phyloP scores from a whole-genome alignment of 768 basidiomycete genomes.

The Pulveroboletus sp. region DNA sequence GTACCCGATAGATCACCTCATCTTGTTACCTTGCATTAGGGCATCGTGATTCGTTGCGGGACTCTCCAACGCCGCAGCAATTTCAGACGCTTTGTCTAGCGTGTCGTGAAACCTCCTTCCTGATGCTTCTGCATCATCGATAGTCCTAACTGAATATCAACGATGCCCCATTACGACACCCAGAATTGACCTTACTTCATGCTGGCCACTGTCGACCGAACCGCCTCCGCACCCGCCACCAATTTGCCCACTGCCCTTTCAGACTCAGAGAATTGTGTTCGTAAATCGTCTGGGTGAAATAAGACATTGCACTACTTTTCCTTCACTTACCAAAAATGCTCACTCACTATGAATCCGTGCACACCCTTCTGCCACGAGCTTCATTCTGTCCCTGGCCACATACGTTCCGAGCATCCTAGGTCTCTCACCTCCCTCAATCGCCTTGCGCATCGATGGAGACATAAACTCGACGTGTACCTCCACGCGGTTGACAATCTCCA shows the following conservation, averaged over 20 bases:
- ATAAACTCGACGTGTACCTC: constrained; percentile 72
- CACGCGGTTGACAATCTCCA: constrained; percentile 64
- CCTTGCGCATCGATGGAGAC: constrained; percentile 58
- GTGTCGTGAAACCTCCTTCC: constrained; percentile 55
- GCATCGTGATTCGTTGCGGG: constrained; percentile 47
- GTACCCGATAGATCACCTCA: not conserved
- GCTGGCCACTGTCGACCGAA: constrained; percentile 47
- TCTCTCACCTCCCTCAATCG: constrained; percentile 66
- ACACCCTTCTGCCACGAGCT: constrained; percentile 71
- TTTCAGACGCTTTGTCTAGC: constrained; percentile 50
- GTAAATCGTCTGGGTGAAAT: constrained; percentile 50
- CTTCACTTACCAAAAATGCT: not conserved
- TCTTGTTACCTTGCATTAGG: constrained; percentile 46
- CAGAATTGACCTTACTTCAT: constrained; percentile 37
- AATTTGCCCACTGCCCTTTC: constrained; percentile 51
- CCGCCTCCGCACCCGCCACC: constrained; percentile 53
- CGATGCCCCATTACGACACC: not conserved
- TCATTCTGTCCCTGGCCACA: constrained; percentile 75
- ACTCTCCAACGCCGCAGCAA: constrained; percentile 50
- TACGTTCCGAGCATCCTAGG: constrained; percentile 75
- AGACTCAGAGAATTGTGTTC: constrained; percentile 46
- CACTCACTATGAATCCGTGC: constrained; percentile 60
- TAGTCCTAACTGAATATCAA: constrained; percentile 35
- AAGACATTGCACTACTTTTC: not conserved
- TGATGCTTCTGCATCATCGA: constrained; percentile 57